Evolutionary conservation across 176 grass and related monocot species (phyloP).

Genomic region (Aegilops sharonensis): DNA sequence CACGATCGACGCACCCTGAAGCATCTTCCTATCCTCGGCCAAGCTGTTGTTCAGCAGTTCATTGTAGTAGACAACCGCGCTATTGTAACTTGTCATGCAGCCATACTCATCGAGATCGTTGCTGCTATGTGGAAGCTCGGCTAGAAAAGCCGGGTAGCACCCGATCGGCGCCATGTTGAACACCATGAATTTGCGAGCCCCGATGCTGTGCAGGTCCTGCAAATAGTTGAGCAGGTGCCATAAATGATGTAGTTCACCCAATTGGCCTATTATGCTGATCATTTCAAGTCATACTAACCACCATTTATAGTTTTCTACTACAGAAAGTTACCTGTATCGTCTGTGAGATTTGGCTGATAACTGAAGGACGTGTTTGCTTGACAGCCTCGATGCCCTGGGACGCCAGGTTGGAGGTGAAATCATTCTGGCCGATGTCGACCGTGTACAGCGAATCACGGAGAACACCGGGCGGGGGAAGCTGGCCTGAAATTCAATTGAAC

Average conservation of each 20-base stretch:
- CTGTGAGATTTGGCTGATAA: no score
- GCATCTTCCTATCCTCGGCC: slow-evolving; percentile 6
- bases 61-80: slow-evolving; percentile 58
- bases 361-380: no score
- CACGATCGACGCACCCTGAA: slow-evolving; percentile 40
- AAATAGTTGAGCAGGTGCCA: not conserved
- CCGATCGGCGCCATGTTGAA: slow-evolving; percentile 68
- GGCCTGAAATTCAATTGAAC: not conserved
- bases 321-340: no score
- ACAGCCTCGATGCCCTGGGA: no score
- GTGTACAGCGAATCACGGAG: not conserved
- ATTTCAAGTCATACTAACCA: not conserved
- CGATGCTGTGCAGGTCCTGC: slow-evolving; percentile 58
- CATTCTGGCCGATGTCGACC: no score
- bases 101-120: slow-evolving; percentile 52
- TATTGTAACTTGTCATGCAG: slow-evolving; percentile 56
- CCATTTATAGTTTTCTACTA: not conserved
- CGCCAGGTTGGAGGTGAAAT: no score
- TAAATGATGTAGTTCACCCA: not conserved
- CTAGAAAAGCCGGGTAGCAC: slow-evolving; percentile 71
- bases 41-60: slow-evolving; percentile 45
- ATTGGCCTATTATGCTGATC: not conserved
- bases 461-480: slow-evolving; percentile 39
- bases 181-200: slow-evolving; percentile 59
- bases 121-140: slow-evolving; percentile 23